Percentiles rank a stretch among this genome's conserved stretches.
Evolutionary conservation across 1,139 yeast genomes (phyloP).

Genomic region (Meyerozyma guilliermondii): DNA sequence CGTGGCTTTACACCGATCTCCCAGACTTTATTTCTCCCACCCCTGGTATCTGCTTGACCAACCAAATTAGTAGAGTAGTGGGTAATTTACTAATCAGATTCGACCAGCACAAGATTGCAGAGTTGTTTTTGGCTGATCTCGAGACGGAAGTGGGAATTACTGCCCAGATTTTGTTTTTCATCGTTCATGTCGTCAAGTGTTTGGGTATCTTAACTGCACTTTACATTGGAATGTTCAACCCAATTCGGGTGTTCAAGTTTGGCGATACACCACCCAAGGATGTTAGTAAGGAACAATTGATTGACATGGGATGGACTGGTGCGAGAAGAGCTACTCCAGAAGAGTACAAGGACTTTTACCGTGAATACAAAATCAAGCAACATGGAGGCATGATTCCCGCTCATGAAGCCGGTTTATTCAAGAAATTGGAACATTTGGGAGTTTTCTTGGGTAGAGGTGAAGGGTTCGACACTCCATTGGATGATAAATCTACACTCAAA

Average conservation of each 20-base stretch:
- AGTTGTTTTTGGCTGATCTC: conserved; percentile 45
- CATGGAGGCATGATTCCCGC: conserved; percentile 80
- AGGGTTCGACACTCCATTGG: conserved; percentile 69
- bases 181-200: conserved; percentile 63
- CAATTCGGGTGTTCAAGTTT: conserved; percentile 35
- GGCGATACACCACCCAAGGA: conserved; percentile 19
- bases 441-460: conserved; percentile 66
- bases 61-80: conserved; percentile 42
- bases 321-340: conserved; percentile 66
- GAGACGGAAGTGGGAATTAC: conserved; percentile 30
- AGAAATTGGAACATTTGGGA: conserved; percentile 56
- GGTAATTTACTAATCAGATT: conserved; percentile 28
- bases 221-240: conserved; percentile 74
- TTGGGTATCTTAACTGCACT: conserved; percentile 52
- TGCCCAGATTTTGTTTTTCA: conserved; percentile 67
- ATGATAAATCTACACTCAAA: conserved; percentile 19
- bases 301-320: conserved; percentile 88
- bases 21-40: conserved; percentile 89
- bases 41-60: conserved; percentile 84
- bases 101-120: conserved; percentile 35
- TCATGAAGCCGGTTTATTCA: conserved; percentile 66
- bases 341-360: conserved; percentile 68
- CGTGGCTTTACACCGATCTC: conserved; percentile 88
- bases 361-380: conserved; percentile 58
- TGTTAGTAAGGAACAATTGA: conserved; percentile 51